These are phyloP conservation scores for Larix kaempferi DNA, from an alignment of 75 land plant species.

Conservation along the genomic window DNA sequence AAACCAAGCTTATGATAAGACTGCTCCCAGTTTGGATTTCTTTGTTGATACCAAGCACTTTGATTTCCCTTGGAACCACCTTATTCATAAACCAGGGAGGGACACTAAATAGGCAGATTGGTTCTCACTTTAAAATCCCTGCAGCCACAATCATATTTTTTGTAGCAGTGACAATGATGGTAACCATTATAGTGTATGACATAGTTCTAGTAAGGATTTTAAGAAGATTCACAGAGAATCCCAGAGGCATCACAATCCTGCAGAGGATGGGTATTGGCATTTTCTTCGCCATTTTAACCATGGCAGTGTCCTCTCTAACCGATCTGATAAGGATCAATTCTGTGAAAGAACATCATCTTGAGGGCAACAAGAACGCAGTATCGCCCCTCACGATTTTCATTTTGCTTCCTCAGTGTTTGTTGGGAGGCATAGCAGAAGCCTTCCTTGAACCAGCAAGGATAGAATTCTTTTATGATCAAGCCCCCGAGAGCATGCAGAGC, in stretches of 20 bases:
- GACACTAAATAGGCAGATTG: constrained; percentile 30
- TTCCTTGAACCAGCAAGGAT: constrained; percentile 45
- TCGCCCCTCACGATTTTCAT: constrained; percentile 48
- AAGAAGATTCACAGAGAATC: constrained; percentile 14
- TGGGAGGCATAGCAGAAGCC: constrained; percentile 52
- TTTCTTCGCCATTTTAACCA: constrained; percentile 2
- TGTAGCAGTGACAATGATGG: constrained; percentile 18
- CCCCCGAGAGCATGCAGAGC: constrained; percentile 53
- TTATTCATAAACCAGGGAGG: constrained; percentile 36
- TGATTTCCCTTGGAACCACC: constrained; percentile 32
- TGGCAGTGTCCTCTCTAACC: constrained; percentile 20
- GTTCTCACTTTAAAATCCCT: constrained; percentile 16
- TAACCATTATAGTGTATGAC: constrained; percentile 31
- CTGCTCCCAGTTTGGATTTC: constrained; percentile 44
- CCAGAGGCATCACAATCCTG: constrained; percentile 38
- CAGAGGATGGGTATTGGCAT: constrained; percentile 39
- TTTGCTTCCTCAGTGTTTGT: constrained; percentile 58
- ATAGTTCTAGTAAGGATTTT: constrained; percentile 13
- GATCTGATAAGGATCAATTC: constrained; percentile 26
- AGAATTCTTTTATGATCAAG: constrained; percentile 80
- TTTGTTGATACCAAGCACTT: constrained; percentile 23
- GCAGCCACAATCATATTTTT: constrained; percentile 24
- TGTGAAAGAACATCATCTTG: constrained; percentile 8
- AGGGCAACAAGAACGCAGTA: too few relatives aligned
- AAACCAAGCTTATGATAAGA: constrained; percentile 32